Base-by-base conservation (phyloP, 1,284 basidiomycete species). In the Boletus albobrunnescens region DNA sequence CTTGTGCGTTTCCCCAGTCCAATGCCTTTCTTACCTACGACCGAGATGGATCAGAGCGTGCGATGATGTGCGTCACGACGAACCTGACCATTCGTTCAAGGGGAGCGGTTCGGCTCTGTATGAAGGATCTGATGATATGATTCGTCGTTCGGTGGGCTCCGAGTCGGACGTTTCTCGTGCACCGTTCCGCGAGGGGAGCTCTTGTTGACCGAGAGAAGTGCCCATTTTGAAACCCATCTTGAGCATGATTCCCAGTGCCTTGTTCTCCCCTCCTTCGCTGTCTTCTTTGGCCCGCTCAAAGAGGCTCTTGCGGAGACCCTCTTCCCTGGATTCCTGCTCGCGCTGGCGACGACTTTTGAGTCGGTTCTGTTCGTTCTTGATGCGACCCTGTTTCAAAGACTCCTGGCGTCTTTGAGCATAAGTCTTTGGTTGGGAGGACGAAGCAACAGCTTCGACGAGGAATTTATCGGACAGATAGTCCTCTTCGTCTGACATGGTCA, bases 151-250 rank as follows among this genome's bases (percentile, higher is more conserved):
- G n/a, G 42, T 19, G 33, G 42, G 32, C 24, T 41, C n/a, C n/a
- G n/a, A n/a, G n/a, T n/a, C 36, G 7, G 49, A 31, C 6, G 41
- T n/a, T 14, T 43, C 51, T 16, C 28, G 36, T 30, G 45, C 40
- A 8, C 49, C 54, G 17, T 28, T 13, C 8, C 20, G 46, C 4
- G 45, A 35, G 20, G 39, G 26, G 14, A 49, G 52, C 36, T 58
- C 59, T 3, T 59, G 56, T 56, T 65, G 73, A 5, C 89, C 89
- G 30, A 91, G 73, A 3, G 86, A 71, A 63, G 88, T 79, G 12
- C 89, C 89, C 3, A 85, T 81, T 69, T 84, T 84, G 70, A 89
- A 91, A 2, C 89, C 89, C 88, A 91, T 91, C 70, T 86, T 90
- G 76, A 87, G 80, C 88, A 91, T 91, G 73, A 91, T 90, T 10